Conservation (phyloP, 345 rosid genomes). For the Pugionium cornutum region DNA sequence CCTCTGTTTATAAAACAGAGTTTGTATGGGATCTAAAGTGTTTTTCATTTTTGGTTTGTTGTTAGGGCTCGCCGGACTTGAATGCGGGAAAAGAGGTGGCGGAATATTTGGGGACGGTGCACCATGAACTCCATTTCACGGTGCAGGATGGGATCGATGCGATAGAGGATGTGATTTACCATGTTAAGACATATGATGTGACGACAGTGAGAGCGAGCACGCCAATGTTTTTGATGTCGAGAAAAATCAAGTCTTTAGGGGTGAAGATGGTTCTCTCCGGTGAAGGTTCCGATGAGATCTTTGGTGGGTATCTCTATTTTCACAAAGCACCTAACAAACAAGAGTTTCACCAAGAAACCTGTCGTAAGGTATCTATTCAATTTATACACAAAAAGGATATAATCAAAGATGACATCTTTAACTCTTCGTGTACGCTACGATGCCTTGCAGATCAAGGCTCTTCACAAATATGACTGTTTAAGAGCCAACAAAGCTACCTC, state of each 20-base stretch:
- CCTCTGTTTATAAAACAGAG: constrained; percentile 20
- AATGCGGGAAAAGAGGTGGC: constrained; percentile 89
- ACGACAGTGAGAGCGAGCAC: constrained; percentile 89
- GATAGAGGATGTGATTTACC: constrained; percentile 91
- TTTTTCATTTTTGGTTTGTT: not conserved
- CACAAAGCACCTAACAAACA: constrained; percentile 95
- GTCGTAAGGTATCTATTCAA: constrained; percentile 63
- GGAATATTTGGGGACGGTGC: constrained; percentile 80
- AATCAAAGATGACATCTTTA: not conserved
- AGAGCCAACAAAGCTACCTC: constrained; percentile 96
- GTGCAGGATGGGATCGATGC: constrained; percentile 98
- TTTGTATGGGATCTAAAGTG: not conserved
- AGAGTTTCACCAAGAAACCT: constrained; percentile 84
- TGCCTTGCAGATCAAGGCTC: constrained; percentile 76
- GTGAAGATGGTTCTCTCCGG: constrained; percentile 99
- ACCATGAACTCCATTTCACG: constrained; percentile 89
- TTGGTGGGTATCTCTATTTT: constrained; percentile 94
- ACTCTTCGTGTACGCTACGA: not conserved
- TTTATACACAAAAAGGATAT: not conserved
- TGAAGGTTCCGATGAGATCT: constrained; percentile 91
- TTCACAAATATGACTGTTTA: constrained; percentile 84
- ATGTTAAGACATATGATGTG: constrained; percentile 86
- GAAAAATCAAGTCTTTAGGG: constrained; percentile 91
- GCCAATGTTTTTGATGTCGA: constrained; percentile 88
- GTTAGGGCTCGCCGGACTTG: constrained; percentile 82